Base-by-base conservation (phyloP, 78 protist genomes). In the Chrysochromulina tobinii region DNA sequence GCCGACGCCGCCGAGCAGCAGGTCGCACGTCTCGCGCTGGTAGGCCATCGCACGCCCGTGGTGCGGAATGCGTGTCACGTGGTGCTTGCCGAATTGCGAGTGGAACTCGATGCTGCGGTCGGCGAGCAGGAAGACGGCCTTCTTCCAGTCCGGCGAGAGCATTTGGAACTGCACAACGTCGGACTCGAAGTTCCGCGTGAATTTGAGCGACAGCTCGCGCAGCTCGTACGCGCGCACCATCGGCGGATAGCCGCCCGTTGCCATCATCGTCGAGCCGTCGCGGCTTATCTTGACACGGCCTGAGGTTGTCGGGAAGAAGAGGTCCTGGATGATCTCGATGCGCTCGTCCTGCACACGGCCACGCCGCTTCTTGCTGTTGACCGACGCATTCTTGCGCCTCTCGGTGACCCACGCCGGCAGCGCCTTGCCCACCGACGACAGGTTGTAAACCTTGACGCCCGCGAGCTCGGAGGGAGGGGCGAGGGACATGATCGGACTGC, bases 281-380 rank as follows among this genome's bases (percentile, higher is more conserved):
- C 53, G 81, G 21, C 97, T 68, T n/a, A 96, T 3, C 58, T 87
- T 59, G 21, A 97, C 88, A 64, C 92, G 48, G 11, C 55, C 48
- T 18, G 97, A 91, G 57, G 97, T 87, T 1, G 92, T 81, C 7
- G 98, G 99, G 83, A 98, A 96, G n/a, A 93, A 92, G 25, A 98
- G 93, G 92, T 98, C 99, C 92, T 99, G 99, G 54, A 99, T 69
- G 38, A 99, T 91, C 90, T 97, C 97, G 66, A 98, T 88, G 90
- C 98, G 95, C 9, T 75, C 83, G 83, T 12, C n/a, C 27, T 12
- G 51, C 51, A 51, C 79, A 69, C 38, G 66, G 20, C 58, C 6
- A 57, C 27, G 27, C 20, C 5, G 5, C 25, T 55, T 81, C n/a
- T 20, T 7, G 15, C 9, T 18, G 8, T 66, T 66, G 8, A 20